Conservation (phyloP, 805 yeast genomes). For the Cyberlindnera amylophila region DNA sequence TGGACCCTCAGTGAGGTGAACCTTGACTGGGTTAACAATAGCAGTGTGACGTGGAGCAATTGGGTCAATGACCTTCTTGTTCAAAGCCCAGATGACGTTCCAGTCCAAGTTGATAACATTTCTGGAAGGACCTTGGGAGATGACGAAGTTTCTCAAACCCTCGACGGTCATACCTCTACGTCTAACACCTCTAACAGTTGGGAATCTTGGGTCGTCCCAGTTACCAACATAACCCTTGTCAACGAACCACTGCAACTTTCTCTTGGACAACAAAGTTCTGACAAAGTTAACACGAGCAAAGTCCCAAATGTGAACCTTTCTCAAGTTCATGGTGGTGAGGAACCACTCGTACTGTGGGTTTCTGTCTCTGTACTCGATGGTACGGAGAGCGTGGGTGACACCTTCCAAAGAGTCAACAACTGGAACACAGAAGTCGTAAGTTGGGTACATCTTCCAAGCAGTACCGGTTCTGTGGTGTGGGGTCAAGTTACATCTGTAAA, state of each 20-base stretch:
- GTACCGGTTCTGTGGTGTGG: conserved; percentile 97
- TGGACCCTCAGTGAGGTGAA: conserved; percentile 69
- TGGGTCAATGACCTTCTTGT: conserved; percentile 96
- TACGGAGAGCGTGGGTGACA: conserved; percentile 96
- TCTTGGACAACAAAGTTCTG: conserved; percentile 90
- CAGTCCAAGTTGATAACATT: conserved; percentile 96
- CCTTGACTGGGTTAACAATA: conserved; percentile 66
- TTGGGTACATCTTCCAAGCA: conserved; percentile 94
- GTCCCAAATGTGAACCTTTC: conserved; percentile 97
- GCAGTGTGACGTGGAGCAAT: conserved; percentile 95
- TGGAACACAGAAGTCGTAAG: conserved; percentile 98
- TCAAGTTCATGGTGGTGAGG: conserved; percentile 70
- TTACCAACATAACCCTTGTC: conserved; percentile 81
- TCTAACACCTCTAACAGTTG: conserved; percentile 98
- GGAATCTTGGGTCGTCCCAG: conserved; percentile 99
- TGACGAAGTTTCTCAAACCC: conserved; percentile 89
- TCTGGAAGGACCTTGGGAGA: conserved; percentile 97
- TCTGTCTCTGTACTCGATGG: conserved; percentile 98
- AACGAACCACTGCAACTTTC: conserved; percentile 99
- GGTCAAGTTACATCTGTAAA: conserved; percentile 93
- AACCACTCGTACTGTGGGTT: conserved; percentile 98
- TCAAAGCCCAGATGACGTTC: conserved; percentile 96
- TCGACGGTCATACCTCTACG: conserved; percentile 99
- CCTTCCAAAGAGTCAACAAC: conserved; percentile 95
- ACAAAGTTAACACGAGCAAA: conserved; percentile 96